Evolutionary conservation across 495 filamentous ascomycete species (phyloP).

Genomic region (Xylaria venustula): DNA sequence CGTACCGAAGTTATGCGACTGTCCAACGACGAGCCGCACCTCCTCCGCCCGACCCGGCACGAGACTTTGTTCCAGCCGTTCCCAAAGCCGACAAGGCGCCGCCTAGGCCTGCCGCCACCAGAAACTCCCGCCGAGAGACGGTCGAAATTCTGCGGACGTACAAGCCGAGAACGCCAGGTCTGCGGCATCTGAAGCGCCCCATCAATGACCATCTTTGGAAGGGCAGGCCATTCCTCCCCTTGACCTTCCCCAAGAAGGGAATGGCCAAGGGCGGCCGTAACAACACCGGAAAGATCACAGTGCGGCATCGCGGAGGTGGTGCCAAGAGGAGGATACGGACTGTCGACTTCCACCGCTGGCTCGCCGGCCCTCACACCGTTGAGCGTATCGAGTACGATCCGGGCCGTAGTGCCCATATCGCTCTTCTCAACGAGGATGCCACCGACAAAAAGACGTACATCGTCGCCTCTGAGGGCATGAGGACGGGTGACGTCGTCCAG

Average conservation of each 20-base stretch:
- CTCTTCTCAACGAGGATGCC: conserved; percentile 70
- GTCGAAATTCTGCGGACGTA: conserved; percentile 70
- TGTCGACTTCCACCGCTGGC: conserved; percentile 78
- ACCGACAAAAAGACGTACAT: conserved; percentile 79
- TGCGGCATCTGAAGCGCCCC: conserved; percentile 85
- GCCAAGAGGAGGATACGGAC: conserved; percentile 86
- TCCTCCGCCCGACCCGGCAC: conserved; percentile 30
- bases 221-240: conserved; percentile 73
- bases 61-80: conserved; percentile 38
- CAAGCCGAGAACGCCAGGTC: conserved; percentile 90
- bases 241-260: conserved; percentile 89
- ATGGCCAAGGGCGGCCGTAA: conserved; percentile 91
- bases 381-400: conserved; percentile 97
- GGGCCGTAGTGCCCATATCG: conserved; percentile 89
- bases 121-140: conserved; percentile 32
- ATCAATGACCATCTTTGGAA: conserved; percentile 97
- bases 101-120: conserved; percentile 13
- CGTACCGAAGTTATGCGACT: conserved; percentile 56
- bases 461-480: conserved; percentile 86
- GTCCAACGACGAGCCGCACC: conserved; percentile 40
- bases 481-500: conserved; percentile 86
- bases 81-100: conserved; percentile 28
- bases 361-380: conserved; percentile 76
- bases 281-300: conserved; percentile 76
- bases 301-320: conserved; percentile 88